Conservation (phyloP, 1,284 basidiomycete genomes). For the Rhodotorula sp. region DNA sequence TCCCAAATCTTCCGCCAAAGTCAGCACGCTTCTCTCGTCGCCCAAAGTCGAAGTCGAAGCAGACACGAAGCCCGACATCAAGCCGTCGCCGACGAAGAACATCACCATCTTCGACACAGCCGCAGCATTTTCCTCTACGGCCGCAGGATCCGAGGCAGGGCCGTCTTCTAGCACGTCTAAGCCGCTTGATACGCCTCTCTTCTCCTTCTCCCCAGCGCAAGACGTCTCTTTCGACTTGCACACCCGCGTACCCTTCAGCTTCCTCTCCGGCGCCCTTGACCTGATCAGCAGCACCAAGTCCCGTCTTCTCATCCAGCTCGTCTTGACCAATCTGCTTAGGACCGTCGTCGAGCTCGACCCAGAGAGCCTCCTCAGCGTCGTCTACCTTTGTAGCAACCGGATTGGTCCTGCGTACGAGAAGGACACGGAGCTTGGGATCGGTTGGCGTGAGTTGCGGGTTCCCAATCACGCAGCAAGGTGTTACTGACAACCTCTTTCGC, state of each 20-base stretch:
- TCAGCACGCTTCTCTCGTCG: neutral
- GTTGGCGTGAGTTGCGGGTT: slow-evolving; percentile 34
- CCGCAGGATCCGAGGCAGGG: slow-evolving; percentile 1
- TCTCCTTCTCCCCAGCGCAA: slow-evolving; percentile 45
- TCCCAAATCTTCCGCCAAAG: neutral
- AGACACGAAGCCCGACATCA: slow-evolving; percentile 11
- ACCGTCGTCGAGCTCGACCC: slow-evolving; percentile 68
- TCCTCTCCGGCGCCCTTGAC: slow-evolving; percentile 72
- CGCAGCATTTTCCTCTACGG: slow-evolving; percentile 5
- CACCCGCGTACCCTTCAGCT: slow-evolving; percentile 66
- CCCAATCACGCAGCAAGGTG: too few species aligned
- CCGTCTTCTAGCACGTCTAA: neutral
- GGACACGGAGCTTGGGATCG: slow-evolving; percentile 50
- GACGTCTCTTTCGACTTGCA: slow-evolving; percentile 31
- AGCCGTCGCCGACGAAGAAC: slow-evolving; percentile 21
- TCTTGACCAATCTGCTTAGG: slow-evolving; percentile 75
- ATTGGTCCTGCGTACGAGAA: slow-evolving; percentile 61
- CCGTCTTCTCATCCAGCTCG: slow-evolving; percentile 73
- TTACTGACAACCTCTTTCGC: too few species aligned
- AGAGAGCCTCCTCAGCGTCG: slow-evolving; percentile 66
- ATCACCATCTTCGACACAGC: slow-evolving; percentile 29
- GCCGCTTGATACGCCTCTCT: slow-evolving; percentile 46
- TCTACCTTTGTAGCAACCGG: slow-evolving; percentile 87
- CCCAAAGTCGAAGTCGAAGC: neutral
- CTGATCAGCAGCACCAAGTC: slow-evolving; percentile 73